Base-by-base conservation (phyloP, 768 basidiomycete genomes). In the Trametes cingulata region DNA sequence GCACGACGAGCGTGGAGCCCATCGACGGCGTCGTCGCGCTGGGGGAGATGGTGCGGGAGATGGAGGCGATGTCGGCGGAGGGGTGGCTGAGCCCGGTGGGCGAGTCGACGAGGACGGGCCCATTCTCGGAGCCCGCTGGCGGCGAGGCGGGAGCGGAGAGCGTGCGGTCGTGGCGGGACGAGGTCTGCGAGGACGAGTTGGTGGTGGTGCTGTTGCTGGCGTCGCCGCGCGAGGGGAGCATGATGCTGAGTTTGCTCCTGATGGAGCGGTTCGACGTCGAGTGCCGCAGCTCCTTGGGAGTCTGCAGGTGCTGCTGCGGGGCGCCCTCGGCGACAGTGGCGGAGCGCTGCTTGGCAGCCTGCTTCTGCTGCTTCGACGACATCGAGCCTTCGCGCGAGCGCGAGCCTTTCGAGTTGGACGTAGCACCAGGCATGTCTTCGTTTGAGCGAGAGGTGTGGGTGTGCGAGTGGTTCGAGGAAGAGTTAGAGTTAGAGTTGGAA, bases 41-140 rank as follows among this genome's bases (percentile, higher is more conserved):
- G 2, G 50, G 19, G 58, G 55, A 25, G 20, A 58, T 51, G 42
- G 65, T 58, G 49, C 35, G 60, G 20, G 42, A 22, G 48, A 54
- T 40, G 24, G 59, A 60, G 33, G 43, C 40, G 50, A 49, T 42
- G 35, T 50, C 48, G n/a, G 41, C 52, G 2, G 45, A 25, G 27
- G 53, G 39, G 15, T 53, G 40, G 43, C 39, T 50, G 40, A 68
- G 61, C 27, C 57, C 55, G 17, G 67, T 68, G 35, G 69, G 69
- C n/a, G 69, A 71, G 58, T 71, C 69, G 47, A 71, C 69, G 35
- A 71, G 63, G 29, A 59, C 58, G n/a, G 14, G 20, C 46, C 33
- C 57, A 39, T 58, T 56, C 19, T 50, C 65, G 41, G 47, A 6
- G 50, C 45, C 19, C 1, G 27, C 33, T 4, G 57, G 42, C 6